A percentile compares a stretch with the other conserved stretches of the same genome.
Conservation (phyloP, 129 eudicot genomes). For the Chrysanthemum makinoi region DNA sequence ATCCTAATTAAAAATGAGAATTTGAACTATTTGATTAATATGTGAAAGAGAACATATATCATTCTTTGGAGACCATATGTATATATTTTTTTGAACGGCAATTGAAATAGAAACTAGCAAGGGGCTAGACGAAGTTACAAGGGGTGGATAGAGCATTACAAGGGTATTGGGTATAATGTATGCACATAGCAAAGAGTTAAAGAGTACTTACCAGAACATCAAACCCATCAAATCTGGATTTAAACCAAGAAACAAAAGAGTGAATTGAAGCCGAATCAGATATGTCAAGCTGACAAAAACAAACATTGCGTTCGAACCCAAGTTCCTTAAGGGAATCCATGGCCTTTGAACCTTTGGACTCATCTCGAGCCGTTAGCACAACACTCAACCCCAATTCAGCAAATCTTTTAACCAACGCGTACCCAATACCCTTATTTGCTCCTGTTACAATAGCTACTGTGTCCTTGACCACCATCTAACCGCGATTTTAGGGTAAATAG, state of each 20-base stretch:
- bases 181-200: background rate
- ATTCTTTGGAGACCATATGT: too few species aligned
- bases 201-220: slow-evolving; percentile 71
- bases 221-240: slow-evolving; percentile 39
- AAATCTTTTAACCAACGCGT: slow-evolving; percentile 59
- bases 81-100: too few species aligned
- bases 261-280: slow-evolving; percentile 53
- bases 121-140: too few species aligned
- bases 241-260: slow-evolving; percentile 54
- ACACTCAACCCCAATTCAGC: slow-evolving; percentile 71
- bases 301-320: slow-evolving; percentile 41
- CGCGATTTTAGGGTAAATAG: slow-evolving; percentile 4
- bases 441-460: slow-evolving; percentile 80
- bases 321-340: slow-evolving; percentile 36
- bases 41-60: too few species aligned
- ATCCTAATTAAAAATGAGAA: too few species aligned
- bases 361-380: slow-evolving; percentile 65
- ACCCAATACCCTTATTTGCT: slow-evolving; percentile 87
- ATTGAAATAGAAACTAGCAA: too few species aligned
- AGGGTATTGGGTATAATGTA: too few species aligned
- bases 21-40: too few species aligned
- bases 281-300: slow-evolving; percentile 61
- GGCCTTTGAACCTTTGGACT: slow-evolving; percentile 51
- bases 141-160: too few species aligned
- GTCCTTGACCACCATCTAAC: slow-evolving; percentile 90